Base-by-base conservation (phyloP, 768 basidiomycete genomes). In the Tremella mesenterica region DNA sequence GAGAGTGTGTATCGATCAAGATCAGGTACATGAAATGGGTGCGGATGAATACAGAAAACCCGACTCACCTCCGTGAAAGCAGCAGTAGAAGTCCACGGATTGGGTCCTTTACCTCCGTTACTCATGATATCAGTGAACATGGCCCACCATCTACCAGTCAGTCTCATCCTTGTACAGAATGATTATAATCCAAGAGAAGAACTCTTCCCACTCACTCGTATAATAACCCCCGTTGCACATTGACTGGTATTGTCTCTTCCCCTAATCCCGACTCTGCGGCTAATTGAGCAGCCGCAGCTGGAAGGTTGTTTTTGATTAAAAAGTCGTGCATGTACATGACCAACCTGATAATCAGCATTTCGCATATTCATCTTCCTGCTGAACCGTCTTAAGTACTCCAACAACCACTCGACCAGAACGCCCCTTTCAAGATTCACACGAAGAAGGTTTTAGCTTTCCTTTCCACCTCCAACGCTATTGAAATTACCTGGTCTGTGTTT, bases 241-340 rank as follows among this genome's bases (percentile, higher is more conserved):
- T 71, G 38, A 76, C 69, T 4, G 75, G 74, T 8, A 65, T 66
- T 28, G 62, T 52, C 25, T 65, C 61, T n/a, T 65, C 54, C 3
- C 63, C 65, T 16, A 74, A 52, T 3, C 61, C 61, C 9, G 70
- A 69, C 47, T 74, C 73, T 3, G 44, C 49, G 26, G 61, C 53
- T 28, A 76, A 62, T 14, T 71, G 58, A 10, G 64, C 59, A 10
- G 73, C 73, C 3, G 73, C 57, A 5, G 56, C 58, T 14, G 49
- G 53, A 36, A 69, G 73, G 25, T 65, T 64, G 46, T 74, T 63
- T 54, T 76, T 76, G 21, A 64, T 18, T 31, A 73, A 65, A 51
- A 73, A 76, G 53, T 76, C 75, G 55, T 69, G 59, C 34, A 76
- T 73, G 50, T 75, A 76, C 34, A 75, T 48, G 56, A 70, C 70